Percentiles rank a stretch among this genome's conserved stretches.
These are phyloP conservation scores for Breynia disticha DNA, from an alignment of 441 rosid genomes.

Conservation along the genomic window DNA sequence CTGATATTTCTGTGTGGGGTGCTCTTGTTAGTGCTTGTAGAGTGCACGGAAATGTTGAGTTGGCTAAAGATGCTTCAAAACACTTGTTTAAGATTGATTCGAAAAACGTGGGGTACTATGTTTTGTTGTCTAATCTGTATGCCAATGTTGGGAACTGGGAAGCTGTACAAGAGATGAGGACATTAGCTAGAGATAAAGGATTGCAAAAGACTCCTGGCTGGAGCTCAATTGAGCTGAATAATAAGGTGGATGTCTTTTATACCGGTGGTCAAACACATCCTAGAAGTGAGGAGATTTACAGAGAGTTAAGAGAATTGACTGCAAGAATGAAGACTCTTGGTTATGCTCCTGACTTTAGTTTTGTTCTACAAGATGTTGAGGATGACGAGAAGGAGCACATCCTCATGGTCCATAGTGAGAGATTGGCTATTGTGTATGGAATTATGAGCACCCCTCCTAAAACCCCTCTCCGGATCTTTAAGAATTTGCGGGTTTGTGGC, in stretches of 20 bases:
- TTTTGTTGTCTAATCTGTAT: constrained; percentile 54
- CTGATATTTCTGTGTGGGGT: constrained; percentile 77
- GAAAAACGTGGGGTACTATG: constrained; percentile 58
- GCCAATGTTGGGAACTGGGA: constrained; percentile 68
- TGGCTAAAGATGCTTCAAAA: constrained; percentile 51
- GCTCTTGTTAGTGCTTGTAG: constrained; percentile 68
- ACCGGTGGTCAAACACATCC: constrained; percentile 60
- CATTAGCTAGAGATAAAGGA: constrained; percentile 50
- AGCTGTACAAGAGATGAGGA: constrained; percentile 42
- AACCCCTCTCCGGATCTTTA: constrained; percentile 20
- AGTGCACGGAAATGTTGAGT: constrained; percentile 50
- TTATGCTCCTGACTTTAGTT: constrained; percentile 53
- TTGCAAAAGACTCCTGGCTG: constrained; percentile 74
- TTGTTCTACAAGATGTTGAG: constrained; percentile 69
- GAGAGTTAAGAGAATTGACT: constrained; percentile 36
- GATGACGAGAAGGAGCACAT: constrained; percentile 75
- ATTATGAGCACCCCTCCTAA: constrained; percentile 20
- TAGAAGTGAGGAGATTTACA: constrained; percentile 30
- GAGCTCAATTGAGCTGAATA: constrained; percentile 58
- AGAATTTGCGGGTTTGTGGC: constrained; percentile 25
- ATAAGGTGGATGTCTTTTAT: constrained; percentile 54
- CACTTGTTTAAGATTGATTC: constrained; percentile 54
- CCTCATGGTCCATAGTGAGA: constrained; percentile 57
- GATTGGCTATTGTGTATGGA: constrained; percentile 21
- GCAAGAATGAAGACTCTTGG: constrained; percentile 48